Evolutionary conservation across 495 filamentous ascomycete species (phyloP).

Genomic region (Podospora tetraspora): DNA sequence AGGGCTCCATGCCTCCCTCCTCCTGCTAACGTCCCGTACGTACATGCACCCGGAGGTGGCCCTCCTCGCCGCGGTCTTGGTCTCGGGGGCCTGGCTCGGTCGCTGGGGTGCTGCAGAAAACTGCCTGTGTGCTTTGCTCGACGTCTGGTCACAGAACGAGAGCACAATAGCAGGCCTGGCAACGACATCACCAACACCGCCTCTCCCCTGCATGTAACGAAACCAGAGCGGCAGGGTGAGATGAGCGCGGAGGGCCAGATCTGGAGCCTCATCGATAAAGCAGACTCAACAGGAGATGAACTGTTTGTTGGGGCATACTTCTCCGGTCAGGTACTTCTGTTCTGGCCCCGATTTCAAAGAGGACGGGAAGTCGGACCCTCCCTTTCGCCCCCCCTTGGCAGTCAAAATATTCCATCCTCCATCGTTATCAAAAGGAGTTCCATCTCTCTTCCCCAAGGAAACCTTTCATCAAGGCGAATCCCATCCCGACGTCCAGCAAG

Average conservation of each 20-base stretch:
- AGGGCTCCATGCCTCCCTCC: not conserved
- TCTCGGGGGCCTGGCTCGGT: not conserved
- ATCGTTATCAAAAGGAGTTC: not conserved
- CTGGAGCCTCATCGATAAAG: not conserved
- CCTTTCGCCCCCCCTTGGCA: not conserved
- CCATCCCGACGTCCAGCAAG: not conserved
- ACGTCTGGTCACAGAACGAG: not conserved
- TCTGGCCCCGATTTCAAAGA: not conserved
- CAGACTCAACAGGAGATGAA: not conserved
- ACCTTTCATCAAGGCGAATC: not conserved
- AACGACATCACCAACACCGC: not conserved
- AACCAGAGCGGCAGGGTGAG: not conserved
- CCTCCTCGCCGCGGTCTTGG: not conserved
- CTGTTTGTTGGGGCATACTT: not conserved
- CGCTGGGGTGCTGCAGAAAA: not conserved
- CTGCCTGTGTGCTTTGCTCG: not conserved
- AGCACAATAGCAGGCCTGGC: not conserved
- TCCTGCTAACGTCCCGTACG: not conserved
- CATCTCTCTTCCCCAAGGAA: not conserved
- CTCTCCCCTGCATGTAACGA: not conserved
- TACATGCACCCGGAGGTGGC: not conserved
- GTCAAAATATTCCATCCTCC: not conserved
- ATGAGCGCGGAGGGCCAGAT: not conserved
- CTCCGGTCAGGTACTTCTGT: not conserved
- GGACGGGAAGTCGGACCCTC: not conserved